Evolutionary conservation across 148 eudicot species (phyloP), one percentile per base, ranked within the genome.

Genomic region (Pharnaceum exiguum): DNA sequence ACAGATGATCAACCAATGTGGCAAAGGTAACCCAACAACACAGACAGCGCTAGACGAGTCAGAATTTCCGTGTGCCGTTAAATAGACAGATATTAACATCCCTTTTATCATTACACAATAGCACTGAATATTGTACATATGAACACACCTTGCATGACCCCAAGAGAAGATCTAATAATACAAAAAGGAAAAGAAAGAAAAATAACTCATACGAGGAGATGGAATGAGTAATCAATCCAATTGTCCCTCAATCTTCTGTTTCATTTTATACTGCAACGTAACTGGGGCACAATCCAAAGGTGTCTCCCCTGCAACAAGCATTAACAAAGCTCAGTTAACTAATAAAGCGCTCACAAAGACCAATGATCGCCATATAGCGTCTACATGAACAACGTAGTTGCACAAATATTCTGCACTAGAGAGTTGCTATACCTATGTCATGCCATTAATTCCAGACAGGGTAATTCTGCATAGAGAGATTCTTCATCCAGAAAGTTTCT

Each of bases 261-360:
- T 79, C 84, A 86, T 86, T 59, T 74, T 86, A 76, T 71, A 83
- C 62, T 86, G 95, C 73, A 86, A 75, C 22, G 84, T 86, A 32
- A 63, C 86, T 45, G 89, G 89, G 47, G 95, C 95, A 76, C 95
- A 86, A 66, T 86, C 95, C 27, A 86, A 63, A 17, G 95, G 86
- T 28, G 89, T 82, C 60, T 86, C 95, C 46, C 95, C 95, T 86
- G 77, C 37, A 65, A 59, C 57, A 63, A 21, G 30, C 30, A 46
- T 15, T 26, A 26, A 47, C 22, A 43, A 27, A 30, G 55, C 27
- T 63, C 25, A 55, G 63, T 16, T 9, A 9, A 49, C 12, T 25
- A 26, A 60, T 35, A 17, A 10, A 4, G 64, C 17, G 3, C 18
- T 45, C 32, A 25, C 36, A 17, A 10, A 25, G 42, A 35, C 26